Evolutionary conservation across 495 filamentous ascomycete genomes (phyloP).

Genomic region (Poronia punctata): DNA sequence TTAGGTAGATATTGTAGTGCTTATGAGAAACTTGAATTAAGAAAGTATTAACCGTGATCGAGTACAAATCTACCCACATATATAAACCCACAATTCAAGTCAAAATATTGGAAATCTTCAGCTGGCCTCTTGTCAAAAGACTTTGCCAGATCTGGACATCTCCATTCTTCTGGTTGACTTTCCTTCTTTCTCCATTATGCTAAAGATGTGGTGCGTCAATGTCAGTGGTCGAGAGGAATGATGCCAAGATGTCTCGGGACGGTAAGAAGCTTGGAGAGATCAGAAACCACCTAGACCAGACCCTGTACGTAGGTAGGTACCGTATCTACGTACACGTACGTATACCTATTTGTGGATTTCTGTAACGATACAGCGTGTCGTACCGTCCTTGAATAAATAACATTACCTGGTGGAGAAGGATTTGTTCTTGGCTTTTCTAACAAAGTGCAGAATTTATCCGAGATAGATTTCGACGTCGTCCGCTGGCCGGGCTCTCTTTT

Average conservation of each 20-base stretch:
- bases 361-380: no score
- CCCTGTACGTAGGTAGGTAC: neutral
- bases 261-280: slow-evolving; percentile 6
- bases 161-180: neutral
- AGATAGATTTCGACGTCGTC: no score
- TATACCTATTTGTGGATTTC: neutral
- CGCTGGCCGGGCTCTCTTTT: no score
- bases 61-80: no score
- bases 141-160: slow-evolving; percentile 7
- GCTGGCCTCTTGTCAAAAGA: slow-evolving; percentile 1
- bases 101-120: slow-evolving; percentile 3
- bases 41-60: no score
- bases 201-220: neutral
- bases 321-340: slow-evolving; percentile 2
- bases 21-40: no score
- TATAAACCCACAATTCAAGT: neutral
- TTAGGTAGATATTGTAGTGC: no score
- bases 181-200: neutral
- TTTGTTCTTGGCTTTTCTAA: no score
- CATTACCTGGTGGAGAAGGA: no score
- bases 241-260: slow-evolving; percentile 3
- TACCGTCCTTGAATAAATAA: no score
- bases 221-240: neutral
- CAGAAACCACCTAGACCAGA: neutral
- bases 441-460: no score